A percentile compares a stretch with the other conserved stretches of the same genome.
Conservation (phyloP, 106 monocot species). For the Dendrobium nobile region DNA sequence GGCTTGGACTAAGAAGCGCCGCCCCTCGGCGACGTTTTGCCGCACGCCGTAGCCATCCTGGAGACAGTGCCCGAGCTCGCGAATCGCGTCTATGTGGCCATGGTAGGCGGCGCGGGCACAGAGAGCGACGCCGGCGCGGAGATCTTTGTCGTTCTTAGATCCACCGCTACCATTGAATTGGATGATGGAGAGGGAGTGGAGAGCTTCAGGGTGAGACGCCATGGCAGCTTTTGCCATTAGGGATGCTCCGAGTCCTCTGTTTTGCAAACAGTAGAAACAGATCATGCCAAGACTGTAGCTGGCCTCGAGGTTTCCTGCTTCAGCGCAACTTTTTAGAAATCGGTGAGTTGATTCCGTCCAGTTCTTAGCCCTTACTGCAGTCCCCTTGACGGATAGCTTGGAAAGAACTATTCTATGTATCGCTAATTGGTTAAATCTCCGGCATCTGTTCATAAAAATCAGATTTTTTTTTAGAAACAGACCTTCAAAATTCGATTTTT, state of each 20-base stretch:
- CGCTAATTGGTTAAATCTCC: constrained; percentile 33
- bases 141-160: constrained; percentile 43
- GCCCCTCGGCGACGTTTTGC: constrained; percentile 38
- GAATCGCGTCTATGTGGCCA: constrained; percentile 55
- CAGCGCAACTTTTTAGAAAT: constrained; percentile 45
- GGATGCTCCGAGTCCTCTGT: constrained; percentile 32
- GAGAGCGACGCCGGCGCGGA: constrained; percentile 41
- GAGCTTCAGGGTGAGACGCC: constrained; percentile 44
- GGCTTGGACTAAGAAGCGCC: constrained; percentile 44
- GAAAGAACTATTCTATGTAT: constrained; percentile 36
- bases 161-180: constrained; percentile 70
- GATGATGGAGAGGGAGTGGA: constrained; percentile 50
- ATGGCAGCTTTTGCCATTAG: constrained; percentile 53
- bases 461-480: background rate
- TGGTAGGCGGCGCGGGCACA: constrained; percentile 46
- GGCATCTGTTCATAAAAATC: constrained; percentile 36
- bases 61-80: constrained; percentile 70
- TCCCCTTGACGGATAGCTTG: constrained; percentile 27
- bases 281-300: constrained; percentile 67
- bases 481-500: background rate
- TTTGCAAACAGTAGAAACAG: constrained; percentile 14
- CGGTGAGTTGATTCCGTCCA: constrained; percentile 50
- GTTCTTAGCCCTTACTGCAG: constrained; percentile 28
- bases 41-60: constrained; percentile 66
- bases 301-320: constrained; percentile 61